phyloP scores from a whole-genome alignment of 805 yeast genomes.

The Ogataea paradorogensis region DNA sequence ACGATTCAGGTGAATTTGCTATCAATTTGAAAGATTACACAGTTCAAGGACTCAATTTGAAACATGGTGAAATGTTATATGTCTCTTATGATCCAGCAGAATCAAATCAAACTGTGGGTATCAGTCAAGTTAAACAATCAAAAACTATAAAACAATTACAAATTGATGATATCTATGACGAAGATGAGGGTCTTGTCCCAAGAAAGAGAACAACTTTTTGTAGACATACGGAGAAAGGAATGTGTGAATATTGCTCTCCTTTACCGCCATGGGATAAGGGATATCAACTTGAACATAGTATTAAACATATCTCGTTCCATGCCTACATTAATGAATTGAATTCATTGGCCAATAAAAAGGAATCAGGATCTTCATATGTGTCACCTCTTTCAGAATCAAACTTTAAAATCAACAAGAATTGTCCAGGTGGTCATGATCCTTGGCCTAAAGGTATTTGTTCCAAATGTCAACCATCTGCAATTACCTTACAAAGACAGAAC shows the following conservation, averaged over 20 bases:
- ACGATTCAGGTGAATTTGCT: constrained; percentile 41
- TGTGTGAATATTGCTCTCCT: constrained; percentile 97
- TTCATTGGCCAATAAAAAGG: constrained; percentile 60
- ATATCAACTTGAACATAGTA: constrained; percentile 69
- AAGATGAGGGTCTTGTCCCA: constrained; percentile 66
- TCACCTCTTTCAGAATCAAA: constrained; percentile 75
- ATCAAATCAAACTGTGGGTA: constrained; percentile 11
- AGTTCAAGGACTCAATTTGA: constrained; percentile 45
- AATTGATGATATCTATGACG: constrained; percentile 66
- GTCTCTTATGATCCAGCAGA: constrained; percentile 35
- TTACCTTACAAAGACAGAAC: constrained; percentile 83
- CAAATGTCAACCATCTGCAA: constrained; percentile 94
- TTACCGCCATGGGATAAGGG: constrained; percentile 90
- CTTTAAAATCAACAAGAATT: constrained; percentile 59
- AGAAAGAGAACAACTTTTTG: constrained; percentile 65
- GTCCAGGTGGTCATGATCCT: constrained; percentile 81
- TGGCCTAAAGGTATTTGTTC: constrained; percentile 96
- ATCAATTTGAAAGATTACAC: constrained; percentile 27
- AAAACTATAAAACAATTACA: constrained; percentile 44
- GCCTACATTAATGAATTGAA: constrained; percentile 74
- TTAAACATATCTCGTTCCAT: constrained; percentile 87
- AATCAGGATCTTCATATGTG: constrained; percentile 63
- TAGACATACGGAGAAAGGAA: constrained; percentile 87
- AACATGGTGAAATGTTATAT: constrained; percentile 60
- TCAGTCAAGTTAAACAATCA: constrained; percentile 6